Evolutionary conservation across 1,284 basidiomycete genomes (phyloP), one percentile per base, ranked within the genome.

Genomic region (Trichosporon coremiiforme): DNA sequence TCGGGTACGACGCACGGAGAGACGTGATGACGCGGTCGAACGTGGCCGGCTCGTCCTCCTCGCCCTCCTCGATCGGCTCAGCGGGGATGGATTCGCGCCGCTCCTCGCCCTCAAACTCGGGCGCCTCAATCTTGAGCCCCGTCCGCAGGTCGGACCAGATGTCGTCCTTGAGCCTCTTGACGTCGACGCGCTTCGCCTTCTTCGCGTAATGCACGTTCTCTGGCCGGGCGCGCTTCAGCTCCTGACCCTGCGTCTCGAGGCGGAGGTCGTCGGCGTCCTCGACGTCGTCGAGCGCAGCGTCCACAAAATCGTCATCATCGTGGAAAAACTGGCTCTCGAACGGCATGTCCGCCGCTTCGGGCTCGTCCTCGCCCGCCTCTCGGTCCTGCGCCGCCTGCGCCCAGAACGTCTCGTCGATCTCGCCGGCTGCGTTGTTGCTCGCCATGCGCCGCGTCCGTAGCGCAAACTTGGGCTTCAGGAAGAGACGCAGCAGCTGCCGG

Each of bases 291-390:
- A 90, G 91, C 60, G 87, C 88, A 68, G 91, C 93, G 75, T 95
- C 93, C 71, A 89, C 88, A 75, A 95, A 92, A 75, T 95, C 93
- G 72, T 89, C 88, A 70, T 93, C 93, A 74, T 98, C 96, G 75
- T 95, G 91, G 89, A 98, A 98, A 87, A 98, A 97, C 79, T 98
- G 96, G 0, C 95, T 95, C 75, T 92, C 92, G 83, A 98, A 98
- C 0, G 94, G 95, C 9, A 88, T 86, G 0, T 87, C 87, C 62
- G 82, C 73, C 90, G n/a, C n/a, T n/a, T n/a, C n/a, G n/a, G n/a
- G n/a, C n/a, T 76, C 82, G 33, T 22, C 50, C 4, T 1, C 64
- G 6, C 82, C 86, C 25, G 85, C 89, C 15, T 88, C 91, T 78
- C 92, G 89, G 69, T 91, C 89, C 0, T 91, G 91, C 6, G 93